Evolutionary conservation across 495 filamentous ascomycete genomes (phyloP), one percentile per base, ranked within the genome.

Genomic region (Aspergillus kassunensis): DNA sequence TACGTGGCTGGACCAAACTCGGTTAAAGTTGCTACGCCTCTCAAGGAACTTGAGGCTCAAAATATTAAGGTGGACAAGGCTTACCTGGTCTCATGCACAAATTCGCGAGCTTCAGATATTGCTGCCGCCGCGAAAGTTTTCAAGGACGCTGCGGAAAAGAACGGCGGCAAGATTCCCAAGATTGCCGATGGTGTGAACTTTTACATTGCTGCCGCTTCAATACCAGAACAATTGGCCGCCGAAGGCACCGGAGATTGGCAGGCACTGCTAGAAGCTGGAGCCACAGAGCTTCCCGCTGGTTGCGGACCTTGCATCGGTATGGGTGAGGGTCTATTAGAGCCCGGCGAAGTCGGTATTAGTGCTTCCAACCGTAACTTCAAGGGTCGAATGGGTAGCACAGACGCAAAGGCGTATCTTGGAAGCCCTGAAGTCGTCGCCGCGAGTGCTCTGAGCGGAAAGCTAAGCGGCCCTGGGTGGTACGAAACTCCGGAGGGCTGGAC

Each of bases 291-390:
- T 0, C 88, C 88, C 0, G 77, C 90, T 1, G 89, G 88, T 0
- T 97, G 92, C 59, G 91, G 88, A 1, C 87, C 89, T 1, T 97
- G 92, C 65, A 97, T 98, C 53, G 92, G 93, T 3, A 80, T 97
- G 6, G 72, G 91, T 4, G 86, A 82, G 1, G 91, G 92, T 8
- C 76, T 96, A 0, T 78, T 97, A 0, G 87, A 96, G 60, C 79
- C 82, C 9, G 89, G 88, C 2, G 89, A 96, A 70, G 84, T 92
- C 23, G 91, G 92, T n/a, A 95, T 96, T 61, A 85, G 80, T 55
- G 88, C 89, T 0, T 85, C 80, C 44, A 96, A 97, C 73, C 83
- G 92, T 16, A 96, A 96, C 67, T 96, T 95, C 76, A 91, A 93
- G 70, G 91, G 90, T 0, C 82, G 92, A 18, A 96, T 96, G 91